Conservation (phyloP, 2,329 filamentous ascomycete genomes). For the Fusarium subtropicale region DNA sequence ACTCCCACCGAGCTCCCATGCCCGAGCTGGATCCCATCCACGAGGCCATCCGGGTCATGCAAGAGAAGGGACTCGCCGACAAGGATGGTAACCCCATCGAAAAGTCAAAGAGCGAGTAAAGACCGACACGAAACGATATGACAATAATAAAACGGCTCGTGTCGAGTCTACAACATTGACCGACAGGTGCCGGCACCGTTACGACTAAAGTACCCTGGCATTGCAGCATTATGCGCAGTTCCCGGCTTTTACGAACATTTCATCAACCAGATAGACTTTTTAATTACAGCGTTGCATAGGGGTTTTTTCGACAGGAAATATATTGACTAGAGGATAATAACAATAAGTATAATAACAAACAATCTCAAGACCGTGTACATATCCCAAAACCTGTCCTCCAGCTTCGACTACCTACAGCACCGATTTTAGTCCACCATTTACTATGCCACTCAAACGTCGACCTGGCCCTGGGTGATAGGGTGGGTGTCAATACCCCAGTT, state of each 20-base stretch:
- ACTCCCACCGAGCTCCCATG: constrained; percentile 58
- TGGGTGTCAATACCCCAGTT: constrained; percentile 50
- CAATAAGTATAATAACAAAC: constrained; percentile 45
- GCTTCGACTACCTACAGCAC: constrained; percentile 1
- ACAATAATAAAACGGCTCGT: constrained; percentile 1
- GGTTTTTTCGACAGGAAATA: constrained; percentile 44
- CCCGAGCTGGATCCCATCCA: constrained; percentile 58
- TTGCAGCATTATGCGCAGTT: constrained; percentile 23
- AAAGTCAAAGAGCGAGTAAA: constrained; percentile 48
- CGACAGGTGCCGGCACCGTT: constrained; percentile 38
- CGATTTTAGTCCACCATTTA: neutral
- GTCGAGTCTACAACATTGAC: constrained; percentile 10
- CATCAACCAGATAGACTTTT: constrained; percentile 34
- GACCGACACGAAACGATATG: neutral
- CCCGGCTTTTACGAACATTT: constrained; percentile 31
- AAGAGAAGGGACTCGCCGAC: constrained; percentile 58
- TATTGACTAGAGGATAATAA: constrained; percentile 49
- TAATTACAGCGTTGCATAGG: constrained; percentile 38
- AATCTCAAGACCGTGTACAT: constrained; percentile 45
- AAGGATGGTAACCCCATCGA: constrained; percentile 56
- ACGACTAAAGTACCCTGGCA: constrained; percentile 22
- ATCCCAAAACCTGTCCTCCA: constrained; percentile 49
- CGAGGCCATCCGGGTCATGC: constrained; percentile 58
- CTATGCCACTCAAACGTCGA: constrained; percentile 32
- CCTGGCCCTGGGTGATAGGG: constrained; percentile 30